These are phyloP conservation scores for Pythium sukuiense DNA, from an alignment of 352 stramenopile genomes.

Conservation along the genomic window DNA sequence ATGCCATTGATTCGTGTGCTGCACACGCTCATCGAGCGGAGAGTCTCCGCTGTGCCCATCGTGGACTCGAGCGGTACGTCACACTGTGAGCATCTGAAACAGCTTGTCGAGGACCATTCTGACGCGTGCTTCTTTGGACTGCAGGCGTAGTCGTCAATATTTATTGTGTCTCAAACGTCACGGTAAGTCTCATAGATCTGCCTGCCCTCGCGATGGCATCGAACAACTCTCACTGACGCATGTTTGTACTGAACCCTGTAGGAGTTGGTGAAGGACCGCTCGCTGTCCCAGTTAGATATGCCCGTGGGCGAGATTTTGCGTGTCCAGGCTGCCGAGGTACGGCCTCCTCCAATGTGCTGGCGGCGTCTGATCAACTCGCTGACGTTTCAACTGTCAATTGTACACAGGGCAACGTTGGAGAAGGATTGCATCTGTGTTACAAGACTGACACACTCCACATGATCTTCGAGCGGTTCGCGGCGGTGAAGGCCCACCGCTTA, in stretches of 20 bases:
- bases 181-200: slow-evolving; percentile 32
- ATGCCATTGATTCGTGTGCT: slow-evolving; percentile 94
- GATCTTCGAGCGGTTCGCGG: slow-evolving; percentile 88
- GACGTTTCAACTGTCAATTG: no score
- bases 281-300: slow-evolving; percentile 89
- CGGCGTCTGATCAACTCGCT: not conserved
- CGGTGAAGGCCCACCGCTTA: slow-evolving; percentile 83
- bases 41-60: slow-evolving; percentile 83
- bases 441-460: slow-evolving; percentile 89
- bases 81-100: not conserved
- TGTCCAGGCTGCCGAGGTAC: slow-evolving; percentile 82
- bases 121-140: not conserved
- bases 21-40: slow-evolving; percentile 80
- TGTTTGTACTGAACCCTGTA: slow-evolving; percentile 13
- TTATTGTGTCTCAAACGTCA: slow-evolving; percentile 92
- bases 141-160: slow-evolving; percentile 89
- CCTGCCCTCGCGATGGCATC: not conserved
- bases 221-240: not conserved
- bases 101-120: not conserved
- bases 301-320: slow-evolving; percentile 84
- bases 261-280: slow-evolving; percentile 88
- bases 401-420: slow-evolving; percentile 69
- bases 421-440: slow-evolving; percentile 85
- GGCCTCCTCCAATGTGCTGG: not conserved
- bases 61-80: slow-evolving; percentile 76